A percentile compares a stretch with the other conserved stretches of the same genome.
phyloP scores from a whole-genome alignment of 257 asterid genomes.

The Salvia miltiorrhiza region DNA sequence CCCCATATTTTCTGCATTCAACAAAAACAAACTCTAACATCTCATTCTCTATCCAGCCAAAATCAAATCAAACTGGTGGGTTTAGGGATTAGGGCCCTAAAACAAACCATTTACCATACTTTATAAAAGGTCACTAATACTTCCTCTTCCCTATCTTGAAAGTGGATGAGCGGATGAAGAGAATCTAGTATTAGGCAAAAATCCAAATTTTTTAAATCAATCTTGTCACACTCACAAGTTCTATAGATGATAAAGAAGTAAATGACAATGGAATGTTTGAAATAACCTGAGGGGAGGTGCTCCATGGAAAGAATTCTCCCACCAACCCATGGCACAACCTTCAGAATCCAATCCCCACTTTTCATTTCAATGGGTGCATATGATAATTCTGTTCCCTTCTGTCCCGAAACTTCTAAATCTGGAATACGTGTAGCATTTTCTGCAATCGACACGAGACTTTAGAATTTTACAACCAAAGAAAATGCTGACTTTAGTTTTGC shows the following conservation, averaged over 20 bases:
- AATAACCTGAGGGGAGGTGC: conserved; percentile 77
- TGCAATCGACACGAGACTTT: conserved; percentile 34
- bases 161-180: too few species aligned
- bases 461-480: not conserved
- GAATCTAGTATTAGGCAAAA: not conserved
- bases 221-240: not conserved
- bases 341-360: conserved; percentile 73
- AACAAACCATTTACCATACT: too few species aligned
- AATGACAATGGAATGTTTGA: not conserved
- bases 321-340: conserved; percentile 87
- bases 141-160: too few species aligned
- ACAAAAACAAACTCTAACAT: too few species aligned
- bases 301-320: conserved; percentile 90
- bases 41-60: too few species aligned
- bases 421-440: conserved; percentile 63
- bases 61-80: too few species aligned
- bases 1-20: too few species aligned
- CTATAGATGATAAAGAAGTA: not conserved
- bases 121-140: too few species aligned
- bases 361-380: conserved; percentile 57
- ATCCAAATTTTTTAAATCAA: not conserved
- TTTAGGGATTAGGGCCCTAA: too few species aligned
- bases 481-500: not conserved
- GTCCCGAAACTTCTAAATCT: conserved; percentile 50
- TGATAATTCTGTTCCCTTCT: conserved; percentile 63